Conservation (phyloP, 2,329 filamentous ascomycete species). For the Paraphaeosphaeria minitans region DNA sequence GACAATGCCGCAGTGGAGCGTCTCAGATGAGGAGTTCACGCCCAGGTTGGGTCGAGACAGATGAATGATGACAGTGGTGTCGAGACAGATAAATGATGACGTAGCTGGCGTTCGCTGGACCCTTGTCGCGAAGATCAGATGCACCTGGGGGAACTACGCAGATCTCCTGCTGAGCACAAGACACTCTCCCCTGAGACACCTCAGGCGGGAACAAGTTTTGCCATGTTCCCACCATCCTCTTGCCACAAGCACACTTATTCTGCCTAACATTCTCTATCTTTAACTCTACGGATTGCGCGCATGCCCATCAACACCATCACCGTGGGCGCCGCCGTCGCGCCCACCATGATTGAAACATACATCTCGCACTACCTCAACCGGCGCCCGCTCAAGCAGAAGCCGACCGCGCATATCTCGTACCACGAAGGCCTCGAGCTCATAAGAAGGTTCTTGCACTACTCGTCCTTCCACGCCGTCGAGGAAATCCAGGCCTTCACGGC, state of each 20-base stretch:
- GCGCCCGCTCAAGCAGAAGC: constrained; percentile 74
- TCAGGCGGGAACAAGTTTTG: not conserved
- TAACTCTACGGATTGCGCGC: not conserved
- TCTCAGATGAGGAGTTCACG: not conserved
- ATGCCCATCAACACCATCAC: constrained; percentile 79
- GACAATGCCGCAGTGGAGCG: not conserved
- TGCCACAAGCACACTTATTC: not conserved
- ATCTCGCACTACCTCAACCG: constrained; percentile 89
- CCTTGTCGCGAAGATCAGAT: constrained; percentile 2
- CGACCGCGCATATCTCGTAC: constrained; percentile 90
- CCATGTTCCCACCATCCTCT: not conserved
- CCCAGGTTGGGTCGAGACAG: not conserved
- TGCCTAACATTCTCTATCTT: not conserved
- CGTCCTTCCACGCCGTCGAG: constrained; percentile 88
- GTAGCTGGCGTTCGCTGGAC: not conserved
- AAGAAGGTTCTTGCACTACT: constrained; percentile 81
- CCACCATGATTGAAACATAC: constrained; percentile 84
- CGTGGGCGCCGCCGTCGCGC: constrained; percentile 82
- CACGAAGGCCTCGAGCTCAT: constrained; percentile 89
- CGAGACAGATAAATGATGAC: not conserved
- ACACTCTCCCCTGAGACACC: not conserved
- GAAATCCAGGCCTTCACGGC: constrained; percentile 89
- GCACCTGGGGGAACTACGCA: constrained; percentile 1
- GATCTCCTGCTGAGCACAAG: not conserved
- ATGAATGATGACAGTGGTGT: not conserved